Conservation (phyloP, 2,329 filamentous ascomycete species). For the Hymenoscyphus infarciens region DNA sequence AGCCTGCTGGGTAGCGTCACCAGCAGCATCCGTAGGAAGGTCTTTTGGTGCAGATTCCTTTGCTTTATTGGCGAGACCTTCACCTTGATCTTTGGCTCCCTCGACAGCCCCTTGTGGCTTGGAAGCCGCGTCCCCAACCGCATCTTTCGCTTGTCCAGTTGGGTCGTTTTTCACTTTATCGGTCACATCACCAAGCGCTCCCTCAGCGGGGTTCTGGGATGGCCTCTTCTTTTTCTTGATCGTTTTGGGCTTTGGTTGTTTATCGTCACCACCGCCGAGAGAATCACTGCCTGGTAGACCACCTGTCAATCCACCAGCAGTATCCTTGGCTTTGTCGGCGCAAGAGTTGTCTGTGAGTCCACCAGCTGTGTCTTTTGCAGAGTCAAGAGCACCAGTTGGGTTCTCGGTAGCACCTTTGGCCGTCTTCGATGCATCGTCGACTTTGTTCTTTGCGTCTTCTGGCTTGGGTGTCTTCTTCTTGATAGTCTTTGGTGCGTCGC, state of each 20-base stretch:
- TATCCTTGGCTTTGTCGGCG: slow-evolving; percentile 4
- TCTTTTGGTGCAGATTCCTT: slow-evolving; percentile 8
- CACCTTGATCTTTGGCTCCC: slow-evolving; percentile 15
- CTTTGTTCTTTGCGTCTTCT: neutral
- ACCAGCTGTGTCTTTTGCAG: slow-evolving; percentile 5
- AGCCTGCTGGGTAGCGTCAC: slow-evolving; percentile 9
- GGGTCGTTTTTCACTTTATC: slow-evolving; percentile 8
- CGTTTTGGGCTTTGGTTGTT: slow-evolving; percentile 3
- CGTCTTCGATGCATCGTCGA: slow-evolving; percentile 6
- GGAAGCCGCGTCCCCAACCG: slow-evolving; percentile 5
- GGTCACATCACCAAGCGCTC: slow-evolving; percentile 5
- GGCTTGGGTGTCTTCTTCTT: slow-evolving; percentile 8
- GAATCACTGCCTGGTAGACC: slow-evolving; percentile 8
- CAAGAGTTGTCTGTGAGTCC: slow-evolving; percentile 11
- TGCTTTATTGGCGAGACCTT: slow-evolving; percentile 9
- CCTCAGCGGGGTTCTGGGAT: slow-evolving; percentile 4
- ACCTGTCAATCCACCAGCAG: slow-evolving; percentile 4
- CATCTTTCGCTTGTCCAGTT: slow-evolving; percentile 13
- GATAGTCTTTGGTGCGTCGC: slow-evolving; percentile 5
- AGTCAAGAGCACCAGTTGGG: slow-evolving; percentile 5
- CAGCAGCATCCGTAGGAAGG: slow-evolving; percentile 4
- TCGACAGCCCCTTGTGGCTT: slow-evolving; percentile 15
- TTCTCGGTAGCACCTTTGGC: slow-evolving; percentile 4
- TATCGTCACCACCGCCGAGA: slow-evolving; percentile 4
- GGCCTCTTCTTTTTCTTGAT: slow-evolving; percentile 11